Base-by-base conservation (phyloP, 257 asterid genomes). In the Capsicum pubescens region DNA sequence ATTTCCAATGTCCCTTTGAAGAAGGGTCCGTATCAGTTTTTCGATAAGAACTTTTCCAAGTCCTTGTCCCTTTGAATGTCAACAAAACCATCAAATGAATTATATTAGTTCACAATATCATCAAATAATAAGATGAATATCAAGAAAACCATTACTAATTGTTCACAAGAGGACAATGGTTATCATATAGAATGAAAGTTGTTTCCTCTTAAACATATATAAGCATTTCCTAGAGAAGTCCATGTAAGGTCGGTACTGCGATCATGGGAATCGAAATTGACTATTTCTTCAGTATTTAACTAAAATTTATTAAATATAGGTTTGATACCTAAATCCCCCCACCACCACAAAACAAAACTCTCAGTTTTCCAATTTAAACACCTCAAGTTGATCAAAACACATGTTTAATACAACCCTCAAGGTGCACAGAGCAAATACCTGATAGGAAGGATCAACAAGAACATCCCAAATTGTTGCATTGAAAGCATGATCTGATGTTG, bases 391-490 rank as follows among this genome's bases (percentile, higher is more conserved):
- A 35, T 35, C 74, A 67, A 58, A 57, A 16, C 21, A 35, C 74
- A 7, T 67, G 74, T 67, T 35, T 35, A 35, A 67, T 35, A 14
- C 74, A 35, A 67, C 35, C 50, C 50, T 67, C 74, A 76, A 35
- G 14, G 72, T 61, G 21, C 81, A 19, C 44, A 21, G 61, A 74
- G 21, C 3, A 54, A 55, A 26, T 87, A 96, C 99, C 97, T 95
- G 98, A 93, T 97, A 95, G 50, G 97, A 84, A 89, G 99, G 98
- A 87, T 97, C 98, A 84, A 97, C 98, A 72, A 97, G 97, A 88
- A 95, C 99, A 91, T 97, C 99, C 99, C 99, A 97, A 58, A 97
- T 95, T 64, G 99, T 97, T 78, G 99, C 99, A 89, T 97, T 97
- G 92, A 97, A 97, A 85, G 92, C 99, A 86, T 97, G 99, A 87